These are phyloP conservation scores for Termitomyces bulborhizus DNA, from an alignment of 768 basidiomycete genomes.

Conservation along the genomic window DNA sequence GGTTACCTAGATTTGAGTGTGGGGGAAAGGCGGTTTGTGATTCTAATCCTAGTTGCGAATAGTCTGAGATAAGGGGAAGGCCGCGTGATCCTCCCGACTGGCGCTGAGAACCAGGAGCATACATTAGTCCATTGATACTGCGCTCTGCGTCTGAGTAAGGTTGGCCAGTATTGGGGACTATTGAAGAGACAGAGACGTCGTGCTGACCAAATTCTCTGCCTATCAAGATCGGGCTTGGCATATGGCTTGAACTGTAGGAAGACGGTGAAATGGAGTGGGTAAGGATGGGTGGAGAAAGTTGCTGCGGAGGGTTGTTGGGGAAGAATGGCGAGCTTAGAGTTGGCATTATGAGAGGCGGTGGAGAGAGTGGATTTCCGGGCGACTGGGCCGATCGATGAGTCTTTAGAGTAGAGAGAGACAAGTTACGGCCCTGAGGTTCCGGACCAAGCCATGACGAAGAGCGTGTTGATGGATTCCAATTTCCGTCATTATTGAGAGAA, in stretches of 20 bases:
- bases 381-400: constrained; percentile 4
- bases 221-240: constrained; percentile 16
- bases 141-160: constrained; percentile 16
- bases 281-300: constrained; percentile 23
- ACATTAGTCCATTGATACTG: constrained; percentile 11
- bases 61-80: constrained; percentile 15
- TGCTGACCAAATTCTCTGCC: constrained; percentile 17
- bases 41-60: constrained; percentile 14
- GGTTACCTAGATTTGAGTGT: constrained; percentile 3
- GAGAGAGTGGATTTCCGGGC: constrained; percentile 11
- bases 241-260: constrained; percentile 18
- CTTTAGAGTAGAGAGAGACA: constrained; percentile 1
- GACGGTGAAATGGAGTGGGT: constrained; percentile 18
- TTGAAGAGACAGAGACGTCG: constrained; percentile 18
- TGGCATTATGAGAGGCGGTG: constrained; percentile 30
- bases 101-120: constrained; percentile 8
- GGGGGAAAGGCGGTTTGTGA: constrained; percentile 5
- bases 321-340: constrained; percentile 56
- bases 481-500: neutral
- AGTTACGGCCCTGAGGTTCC: constrained; percentile 2
- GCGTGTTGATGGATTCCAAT: constrained; percentile 7
- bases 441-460: constrained; percentile 12
- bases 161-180: constrained; percentile 20
- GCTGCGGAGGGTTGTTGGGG: constrained; percentile 32
- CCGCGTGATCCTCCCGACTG: constrained; percentile 13